Evolutionary conservation across 2,329 filamentous ascomycete genomes (phyloP).

Genomic region (Chrysoporthe austroafricana): DNA sequence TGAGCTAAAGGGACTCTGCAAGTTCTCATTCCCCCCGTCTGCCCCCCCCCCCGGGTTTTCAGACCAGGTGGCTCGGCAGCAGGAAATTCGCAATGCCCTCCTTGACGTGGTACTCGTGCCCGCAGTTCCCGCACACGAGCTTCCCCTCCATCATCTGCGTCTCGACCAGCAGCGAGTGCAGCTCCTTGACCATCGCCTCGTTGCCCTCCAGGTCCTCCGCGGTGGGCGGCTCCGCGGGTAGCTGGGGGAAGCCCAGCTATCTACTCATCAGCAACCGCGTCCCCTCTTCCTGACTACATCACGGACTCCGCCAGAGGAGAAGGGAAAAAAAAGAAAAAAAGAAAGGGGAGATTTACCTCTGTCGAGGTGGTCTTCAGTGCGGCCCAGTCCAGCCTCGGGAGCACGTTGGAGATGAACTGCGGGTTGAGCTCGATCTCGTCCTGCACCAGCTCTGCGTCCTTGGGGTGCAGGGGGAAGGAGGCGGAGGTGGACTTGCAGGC

Average conservation of each 20-base stretch:
- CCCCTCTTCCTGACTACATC: conserved; percentile 21
- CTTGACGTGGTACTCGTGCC: conserved; percentile 91
- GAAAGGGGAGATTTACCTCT: conserved; percentile 60
- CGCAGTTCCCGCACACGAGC: conserved; percentile 87
- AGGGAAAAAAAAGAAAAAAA: neutral
- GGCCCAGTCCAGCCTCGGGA: conserved; percentile 87
- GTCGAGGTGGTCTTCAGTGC: conserved; percentile 74
- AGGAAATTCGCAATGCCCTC: conserved; percentile 98
- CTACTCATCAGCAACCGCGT: conserved; percentile 18
- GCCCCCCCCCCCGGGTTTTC: conserved; percentile 29
- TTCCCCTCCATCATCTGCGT: conserved; percentile 89
- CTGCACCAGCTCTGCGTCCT: conserved; percentile 87
- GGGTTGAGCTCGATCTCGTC: conserved; percentile 82
- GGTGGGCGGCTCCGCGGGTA: conserved; percentile 68
- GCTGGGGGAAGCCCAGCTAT: conserved; percentile 77
- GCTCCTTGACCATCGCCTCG: conserved; percentile 72
- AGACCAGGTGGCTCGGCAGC: conserved; percentile 87
- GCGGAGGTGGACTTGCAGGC: conserved; percentile 80
- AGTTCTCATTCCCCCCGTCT: neutral
- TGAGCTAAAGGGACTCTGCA: neutral
- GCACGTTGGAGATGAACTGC: conserved; percentile 79
- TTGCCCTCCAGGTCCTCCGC: conserved; percentile 65
- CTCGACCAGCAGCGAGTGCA: conserved; percentile 84
- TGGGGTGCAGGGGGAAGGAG: conserved; percentile 90
- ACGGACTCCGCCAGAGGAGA: neutral